A percentile compares a stretch with the other conserved stretches of the same genome.
These are phyloP conservation scores for Talaromyces trachyspermus DNA, from an alignment of 495 filamentous ascomycete species.

Conservation along the genomic window DNA sequence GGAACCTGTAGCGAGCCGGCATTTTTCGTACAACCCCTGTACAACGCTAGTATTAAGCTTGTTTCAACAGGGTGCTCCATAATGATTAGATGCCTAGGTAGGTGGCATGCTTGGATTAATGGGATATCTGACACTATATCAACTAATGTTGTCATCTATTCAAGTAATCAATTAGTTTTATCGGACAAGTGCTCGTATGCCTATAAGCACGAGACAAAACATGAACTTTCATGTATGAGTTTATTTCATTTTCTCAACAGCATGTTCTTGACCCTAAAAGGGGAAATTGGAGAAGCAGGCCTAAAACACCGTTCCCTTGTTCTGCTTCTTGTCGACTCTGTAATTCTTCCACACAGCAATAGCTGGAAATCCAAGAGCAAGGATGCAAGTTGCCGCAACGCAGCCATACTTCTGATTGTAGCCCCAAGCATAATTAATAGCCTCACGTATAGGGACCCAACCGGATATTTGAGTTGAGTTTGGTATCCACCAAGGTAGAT, in stretches of 20 bases:
- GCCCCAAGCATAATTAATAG: conserved; percentile 53
- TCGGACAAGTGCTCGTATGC: too few species aligned
- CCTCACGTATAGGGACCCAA: conserved; percentile 46
- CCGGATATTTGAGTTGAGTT: conserved; percentile 45
- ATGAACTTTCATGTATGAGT: too few species aligned
- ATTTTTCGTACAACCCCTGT: too few species aligned
- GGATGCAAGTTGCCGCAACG: conserved; percentile 42
- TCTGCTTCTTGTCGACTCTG: conserved; percentile 37
- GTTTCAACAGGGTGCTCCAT: too few species aligned
- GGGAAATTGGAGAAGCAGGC: too few species aligned
- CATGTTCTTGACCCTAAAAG: background rate
- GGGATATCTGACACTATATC: too few species aligned
- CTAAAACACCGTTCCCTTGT: conserved; percentile 29
- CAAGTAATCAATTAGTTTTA: too few species aligned
- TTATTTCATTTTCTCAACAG: background rate
- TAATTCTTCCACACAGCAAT: conserved; percentile 40
- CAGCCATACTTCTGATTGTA: conserved; percentile 51
- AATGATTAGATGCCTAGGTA: too few species aligned
- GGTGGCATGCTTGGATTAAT: too few species aligned
- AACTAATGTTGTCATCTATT: too few species aligned
- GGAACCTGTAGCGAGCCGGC: too few species aligned
- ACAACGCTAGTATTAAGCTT: too few species aligned
- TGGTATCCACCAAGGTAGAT: conserved; percentile 39
- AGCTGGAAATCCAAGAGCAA: conserved; percentile 28
- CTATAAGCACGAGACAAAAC: background rate